Base-by-base conservation (phyloP, 2,329 filamentous ascomycete species). In the Alternaria incomplexa region DNA sequence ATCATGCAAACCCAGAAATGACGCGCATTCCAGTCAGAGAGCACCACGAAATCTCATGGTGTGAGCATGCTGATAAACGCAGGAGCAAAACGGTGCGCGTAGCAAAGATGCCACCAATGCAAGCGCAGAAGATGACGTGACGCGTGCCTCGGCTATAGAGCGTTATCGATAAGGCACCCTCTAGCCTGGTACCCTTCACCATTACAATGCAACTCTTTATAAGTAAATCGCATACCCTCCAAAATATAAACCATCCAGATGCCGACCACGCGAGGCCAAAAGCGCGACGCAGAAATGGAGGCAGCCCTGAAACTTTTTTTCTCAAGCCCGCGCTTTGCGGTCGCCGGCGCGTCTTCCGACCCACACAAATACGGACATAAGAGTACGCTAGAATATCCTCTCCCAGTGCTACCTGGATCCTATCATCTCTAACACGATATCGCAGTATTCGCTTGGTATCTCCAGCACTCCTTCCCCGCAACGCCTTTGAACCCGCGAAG, bases 361-460 rank as follows among this genome's bases (percentile, higher is more conserved):
- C 85, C 91, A 44, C 83, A 85, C 77, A 97, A 97, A 80, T 97
- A 91, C 76, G 95, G 96, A 23, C 91, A 97, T 81, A 94, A 93
- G 84, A 89, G 93, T 94, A 80, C 61, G 83, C 20, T 75, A 36
- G 17, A 9, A 45, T 25, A 9, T 9, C 10, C 12, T 23, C n/a
- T 15, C 1, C 23, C 13, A 6, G 9, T 11, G 2, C 4, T 17
- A 4, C 22, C 46, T 25, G 3, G 1, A 6, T 28, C 12, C 2
- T 2, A 3, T 12, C 8, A 8, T 25, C 8, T 22, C 40, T 62
- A 4, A 66, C 15, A 6, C 22, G 25, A 28, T 23, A 47, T 2
- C 23, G 3, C n/a, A 96, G 93, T 98, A 69, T 93, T 97, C 77
- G 88, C 88, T 13, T 98, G 95, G 95, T 98, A 98, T 80, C 87